Evolutionary conservation across 768 basidiomycete species (phyloP), one percentile per base, ranked within the genome.

Genomic region (Kwoniella dejecticola): DNA sequence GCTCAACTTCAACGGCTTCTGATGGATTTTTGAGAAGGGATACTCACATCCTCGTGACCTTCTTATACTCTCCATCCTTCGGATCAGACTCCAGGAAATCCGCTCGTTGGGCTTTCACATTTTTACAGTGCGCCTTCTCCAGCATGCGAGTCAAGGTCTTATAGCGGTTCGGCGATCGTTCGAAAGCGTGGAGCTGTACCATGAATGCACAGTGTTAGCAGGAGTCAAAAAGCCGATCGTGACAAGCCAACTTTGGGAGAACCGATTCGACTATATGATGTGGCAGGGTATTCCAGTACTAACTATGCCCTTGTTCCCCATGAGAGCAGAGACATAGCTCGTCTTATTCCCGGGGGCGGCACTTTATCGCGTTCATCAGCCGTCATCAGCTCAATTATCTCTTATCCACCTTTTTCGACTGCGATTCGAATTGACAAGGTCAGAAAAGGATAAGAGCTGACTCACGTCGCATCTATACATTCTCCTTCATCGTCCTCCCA

Each of bases 271-370:
- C n/a, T n/a, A n/a, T n/a, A n/a, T n/a, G n/a, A n/a, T n/a, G n/a
- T n/a, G n/a, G n/a, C n/a, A n/a, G n/a, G n/a, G n/a, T n/a, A n/a
- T n/a, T n/a, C n/a, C n/a, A n/a, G n/a, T n/a, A 67, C 82, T 63
- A 54, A 91, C 94, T 80, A 87, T 89, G 70, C 92, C 91, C 75
- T 84, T 84, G 67, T 88, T 88, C 17, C 81, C 75, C 89, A 97
- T 91, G 44, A 97, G 81, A 23, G 93, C 91, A 67, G 90, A 89
- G 23, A 98, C 79, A 78, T 95, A 91, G 7, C 92, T 89, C 1
- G 96, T 98, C 81, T 99, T 99, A 81, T 99, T 99, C 0, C 96
- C 96, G 0, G 96, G 96, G 0, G 96, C 96, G 40, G 93, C 89
- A 11, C 77, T 78, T n/a, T n/a, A n/a, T n/a, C n/a, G n/a, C n/a